phyloP scores from a whole-genome alignment of 73 alveolate species.

The Symbiodinium natans region DNA sequence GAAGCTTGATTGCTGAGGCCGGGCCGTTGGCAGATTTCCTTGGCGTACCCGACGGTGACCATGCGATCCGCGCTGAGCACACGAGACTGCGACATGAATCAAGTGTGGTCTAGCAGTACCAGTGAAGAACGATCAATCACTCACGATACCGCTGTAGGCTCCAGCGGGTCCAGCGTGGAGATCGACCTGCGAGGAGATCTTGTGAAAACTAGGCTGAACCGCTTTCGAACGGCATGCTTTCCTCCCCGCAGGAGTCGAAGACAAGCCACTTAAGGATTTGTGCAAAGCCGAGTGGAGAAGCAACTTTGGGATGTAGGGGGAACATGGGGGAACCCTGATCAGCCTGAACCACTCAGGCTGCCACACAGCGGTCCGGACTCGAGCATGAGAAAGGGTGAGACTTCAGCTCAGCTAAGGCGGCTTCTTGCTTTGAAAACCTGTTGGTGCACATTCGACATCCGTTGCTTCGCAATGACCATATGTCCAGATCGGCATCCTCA shows the following conservation, averaged over 20 bases:
- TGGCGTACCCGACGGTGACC: slow-evolving; percentile 47
- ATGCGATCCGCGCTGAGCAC: slow-evolving; percentile 13
- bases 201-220: neutral
- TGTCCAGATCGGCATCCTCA: neutral
- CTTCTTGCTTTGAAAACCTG: neutral
- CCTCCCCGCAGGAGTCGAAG: slow-evolving; percentile 1
- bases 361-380: slow-evolving; percentile 43
- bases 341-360: neutral
- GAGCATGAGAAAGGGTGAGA: neutral
- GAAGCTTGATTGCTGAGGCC: neutral
- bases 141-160: neutral
- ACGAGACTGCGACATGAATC: too few relatives aligned
- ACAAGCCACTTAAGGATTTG: neutral
- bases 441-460: neutral
- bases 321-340: too few relatives aligned
- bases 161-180: slow-evolving; percentile 6
- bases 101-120: too few relatives aligned
- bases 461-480: too few relatives aligned
- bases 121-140: too few relatives aligned
- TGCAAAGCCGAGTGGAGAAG: too few relatives aligned
- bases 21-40: slow-evolving; percentile 43
- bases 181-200: neutral
- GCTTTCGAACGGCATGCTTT: neutral
- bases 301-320: too few relatives aligned
- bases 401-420: neutral